Percentiles rank a stretch among this genome's conserved stretches.
These are phyloP conservation scores for Aspergillus sclerotiicarbonarius DNA, from an alignment of 495 filamentous ascomycete species.

Conservation along the genomic window DNA sequence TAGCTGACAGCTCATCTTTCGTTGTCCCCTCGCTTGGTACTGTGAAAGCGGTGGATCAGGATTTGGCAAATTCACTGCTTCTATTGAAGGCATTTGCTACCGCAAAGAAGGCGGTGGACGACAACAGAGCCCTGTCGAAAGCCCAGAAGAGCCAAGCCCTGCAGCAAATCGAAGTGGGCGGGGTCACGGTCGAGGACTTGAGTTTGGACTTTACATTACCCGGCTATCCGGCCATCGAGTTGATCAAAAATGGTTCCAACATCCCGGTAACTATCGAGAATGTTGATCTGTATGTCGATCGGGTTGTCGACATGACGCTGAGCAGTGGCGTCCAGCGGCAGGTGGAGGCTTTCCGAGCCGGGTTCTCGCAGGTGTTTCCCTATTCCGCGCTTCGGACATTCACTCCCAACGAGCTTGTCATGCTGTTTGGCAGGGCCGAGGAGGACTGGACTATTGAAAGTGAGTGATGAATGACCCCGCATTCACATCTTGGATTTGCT, in stretches of 20 bases:
- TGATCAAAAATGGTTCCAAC: constrained; percentile 71
- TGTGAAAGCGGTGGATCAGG: constrained; percentile 83
- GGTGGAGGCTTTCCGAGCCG: constrained; percentile 84
- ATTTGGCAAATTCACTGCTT: constrained; percentile 81
- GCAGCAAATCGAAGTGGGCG: constrained; percentile 67
- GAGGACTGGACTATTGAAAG: constrained; percentile 98
- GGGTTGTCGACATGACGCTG: constrained; percentile 87
- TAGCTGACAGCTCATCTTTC: constrained; percentile 69
- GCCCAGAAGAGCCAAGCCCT: constrained; percentile 68
- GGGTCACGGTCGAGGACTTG: constrained; percentile 77
- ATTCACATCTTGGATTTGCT: constrained; percentile 5
- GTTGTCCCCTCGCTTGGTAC: constrained; percentile 89
- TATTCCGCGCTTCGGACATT: constrained; percentile 91
- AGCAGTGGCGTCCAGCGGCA: constrained; percentile 83
- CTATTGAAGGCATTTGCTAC: constrained; percentile 83
- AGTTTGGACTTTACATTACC: constrained; percentile 92
- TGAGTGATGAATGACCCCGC: constrained; percentile 43
- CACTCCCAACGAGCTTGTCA: constrained; percentile 94
- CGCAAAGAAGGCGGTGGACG: constrained; percentile 77
- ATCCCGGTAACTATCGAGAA: constrained; percentile 82
- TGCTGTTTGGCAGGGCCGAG: constrained; percentile 89
- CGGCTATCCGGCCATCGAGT: constrained; percentile 86
- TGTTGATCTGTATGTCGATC: constrained; percentile 81
- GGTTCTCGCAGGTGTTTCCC: constrained; percentile 96
- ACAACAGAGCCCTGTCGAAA: constrained; percentile 59